Conservation (phyloP, 805 yeast species). For the Novakomyces olei region DNA sequence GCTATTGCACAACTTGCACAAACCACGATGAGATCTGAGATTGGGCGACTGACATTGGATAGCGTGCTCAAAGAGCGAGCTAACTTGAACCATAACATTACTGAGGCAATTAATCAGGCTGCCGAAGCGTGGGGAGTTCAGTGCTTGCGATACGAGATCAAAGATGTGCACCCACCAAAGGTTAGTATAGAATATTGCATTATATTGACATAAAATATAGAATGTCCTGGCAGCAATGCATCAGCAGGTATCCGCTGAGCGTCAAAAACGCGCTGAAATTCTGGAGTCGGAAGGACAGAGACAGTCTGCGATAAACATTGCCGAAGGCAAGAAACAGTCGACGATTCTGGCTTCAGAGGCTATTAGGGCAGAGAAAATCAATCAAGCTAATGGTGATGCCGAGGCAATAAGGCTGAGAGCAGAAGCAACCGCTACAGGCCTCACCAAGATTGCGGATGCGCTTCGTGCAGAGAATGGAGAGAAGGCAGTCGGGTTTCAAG, state of each 20-base stretch:
- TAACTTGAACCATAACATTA: constrained; percentile 46
- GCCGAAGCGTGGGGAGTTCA: constrained; percentile 69
- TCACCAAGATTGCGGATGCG: constrained; percentile 41
- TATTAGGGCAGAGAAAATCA: constrained; percentile 34
- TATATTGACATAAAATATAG: too few relatives aligned
- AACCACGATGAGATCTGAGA: constrained; percentile 77
- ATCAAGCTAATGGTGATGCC: constrained; percentile 53
- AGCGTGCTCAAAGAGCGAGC: constrained; percentile 53
- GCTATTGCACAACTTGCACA: constrained; percentile 73
- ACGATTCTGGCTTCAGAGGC: constrained; percentile 61
- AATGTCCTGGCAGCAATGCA: constrained; percentile 80
- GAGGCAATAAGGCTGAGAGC: constrained; percentile 44
- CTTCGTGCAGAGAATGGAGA: constrained; percentile 44
- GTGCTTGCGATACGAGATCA: constrained; percentile 65
- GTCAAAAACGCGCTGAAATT: constrained; percentile 71
- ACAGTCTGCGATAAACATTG: constrained; percentile 57
- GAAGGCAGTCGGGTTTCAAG: constrained; percentile 56
- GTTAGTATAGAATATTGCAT: too few relatives aligned
- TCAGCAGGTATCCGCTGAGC: constrained; percentile 68
- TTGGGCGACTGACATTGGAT: constrained; percentile 63
- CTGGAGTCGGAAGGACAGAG: constrained; percentile 69
- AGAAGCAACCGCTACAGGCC: constrained; percentile 52
- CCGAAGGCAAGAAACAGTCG: constrained; percentile 59
- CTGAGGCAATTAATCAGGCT: constrained; percentile 62
- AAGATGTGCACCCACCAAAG: constrained; percentile 72